Percentiles rank a stretch among this genome's conserved stretches.
phyloP scores from a whole-genome alignment of 345 rosid genomes.

The Eucalyptus dawsonii region DNA sequence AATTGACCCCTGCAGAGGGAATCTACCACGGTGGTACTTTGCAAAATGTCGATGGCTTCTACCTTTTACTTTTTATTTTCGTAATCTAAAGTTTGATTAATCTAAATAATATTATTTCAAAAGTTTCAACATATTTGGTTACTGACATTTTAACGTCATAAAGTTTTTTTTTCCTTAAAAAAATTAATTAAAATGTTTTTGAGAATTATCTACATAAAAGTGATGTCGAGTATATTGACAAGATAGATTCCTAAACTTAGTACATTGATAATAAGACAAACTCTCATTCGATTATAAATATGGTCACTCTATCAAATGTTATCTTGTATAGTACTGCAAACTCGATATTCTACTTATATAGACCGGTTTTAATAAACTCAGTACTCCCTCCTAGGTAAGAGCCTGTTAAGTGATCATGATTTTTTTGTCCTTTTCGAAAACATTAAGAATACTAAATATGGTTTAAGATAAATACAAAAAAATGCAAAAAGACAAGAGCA shows the following conservation, averaged over 20 bases:
- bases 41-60: neutral
- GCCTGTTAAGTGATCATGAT: neutral
- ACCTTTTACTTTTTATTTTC: neutral
- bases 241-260: neutral
- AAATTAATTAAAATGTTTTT: neutral
- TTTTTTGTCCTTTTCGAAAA: neutral
- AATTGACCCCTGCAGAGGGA: neutral
- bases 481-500: neutral
- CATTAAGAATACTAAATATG: neutral
- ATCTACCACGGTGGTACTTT: neutral
- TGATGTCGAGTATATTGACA: neutral
- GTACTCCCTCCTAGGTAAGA: neutral
- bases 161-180: neutral
- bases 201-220: neutral
- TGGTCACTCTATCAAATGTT: neutral
- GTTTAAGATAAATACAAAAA: neutral
- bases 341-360: neutral
- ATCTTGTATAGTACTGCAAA: neutral
- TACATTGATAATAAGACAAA: neutral
- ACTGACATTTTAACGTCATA: neutral
- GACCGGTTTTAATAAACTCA: neutral
- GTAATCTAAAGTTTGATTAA: neutral
- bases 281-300: neutral
- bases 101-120: neutral
- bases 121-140: neutral